Conservation (phyloP, 345 rosid species). For the Populus alba region DNA sequence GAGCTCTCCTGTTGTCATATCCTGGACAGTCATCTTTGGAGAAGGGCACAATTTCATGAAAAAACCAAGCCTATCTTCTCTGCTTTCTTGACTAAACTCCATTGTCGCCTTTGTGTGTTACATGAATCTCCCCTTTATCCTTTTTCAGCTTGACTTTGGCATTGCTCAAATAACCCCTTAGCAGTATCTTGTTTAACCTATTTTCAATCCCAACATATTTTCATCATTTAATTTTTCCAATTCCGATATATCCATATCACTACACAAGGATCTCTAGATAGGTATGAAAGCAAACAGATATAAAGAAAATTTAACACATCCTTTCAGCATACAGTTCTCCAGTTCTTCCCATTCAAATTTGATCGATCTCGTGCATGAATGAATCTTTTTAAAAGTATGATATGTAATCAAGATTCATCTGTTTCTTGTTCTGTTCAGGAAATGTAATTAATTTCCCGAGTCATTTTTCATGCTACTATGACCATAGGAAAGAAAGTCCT, state of each 20-base stretch:
- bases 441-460: not conserved
- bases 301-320: not conserved
- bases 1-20: conserved; percentile 36
- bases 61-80: conserved; percentile 27
- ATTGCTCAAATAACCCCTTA: conserved; percentile 31
- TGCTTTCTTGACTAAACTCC: conserved; percentile 36
- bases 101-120: conserved; percentile 34
- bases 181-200: conserved; percentile 37
- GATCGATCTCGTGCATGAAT: not conserved
- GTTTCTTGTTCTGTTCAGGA: no score
- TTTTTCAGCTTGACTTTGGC: conserved; percentile 25
- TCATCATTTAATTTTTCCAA: not conserved
- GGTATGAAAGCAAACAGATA: not conserved
- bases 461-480: not conserved
- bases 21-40: conserved; percentile 26
- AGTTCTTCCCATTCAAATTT: not conserved
- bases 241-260: not conserved
- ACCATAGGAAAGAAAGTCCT: not conserved
- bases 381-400: not conserved
- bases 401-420: no score
- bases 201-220: conserved; percentile 7
- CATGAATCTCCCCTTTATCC: conserved; percentile 33
- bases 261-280: not conserved
- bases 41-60: conserved; percentile 20
- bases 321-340: not conserved